A percentile compares a stretch with the other conserved stretches of the same genome.
These are phyloP conservation scores for Talaromyces thailandensis DNA, from an alignment of 495 filamentous ascomycete genomes.

Conservation along the genomic window DNA sequence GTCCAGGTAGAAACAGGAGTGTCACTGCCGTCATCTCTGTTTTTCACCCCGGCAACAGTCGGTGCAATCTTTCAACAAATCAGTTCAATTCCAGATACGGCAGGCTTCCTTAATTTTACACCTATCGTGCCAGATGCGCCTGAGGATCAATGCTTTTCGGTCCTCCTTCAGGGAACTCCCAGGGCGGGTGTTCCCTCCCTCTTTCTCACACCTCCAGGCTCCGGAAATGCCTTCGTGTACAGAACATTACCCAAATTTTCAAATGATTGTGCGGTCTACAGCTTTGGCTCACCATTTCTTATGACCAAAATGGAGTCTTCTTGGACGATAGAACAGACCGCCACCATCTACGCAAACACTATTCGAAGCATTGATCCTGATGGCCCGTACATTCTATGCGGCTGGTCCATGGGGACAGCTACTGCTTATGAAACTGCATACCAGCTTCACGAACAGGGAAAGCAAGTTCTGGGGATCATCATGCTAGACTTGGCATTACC, in stretches of 20 bases:
- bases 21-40: constrained; percentile 12
- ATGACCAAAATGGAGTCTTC: constrained; percentile 10
- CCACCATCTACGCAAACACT: constrained; percentile 9
- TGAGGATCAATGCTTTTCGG: constrained; percentile 6
- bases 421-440: constrained; percentile 10
- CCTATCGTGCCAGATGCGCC: constrained; percentile 3
- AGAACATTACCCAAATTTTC: constrained; percentile 9
- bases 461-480: constrained; percentile 9
- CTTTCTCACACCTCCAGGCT: constrained; percentile 10
- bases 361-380: constrained; percentile 7
- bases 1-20: constrained; percentile 10
- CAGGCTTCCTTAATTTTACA: constrained; percentile 4
- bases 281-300: constrained; percentile 11
- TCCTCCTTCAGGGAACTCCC: constrained; percentile 10
- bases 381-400: constrained; percentile 10
- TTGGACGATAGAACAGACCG: constrained; percentile 11
- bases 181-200: constrained; percentile 8
- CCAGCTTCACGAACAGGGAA: constrained; percentile 8
- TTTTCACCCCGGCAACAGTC: constrained; percentile 8
- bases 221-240: constrained; percentile 11
- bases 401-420: constrained; percentile 12
- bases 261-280: constrained; percentile 10
- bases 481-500: constrained; percentile 8
- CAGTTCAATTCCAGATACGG: constrained; percentile 5
- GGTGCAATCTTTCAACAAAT: constrained; percentile 6